Evolutionary conservation across 148 eudicot genomes (phyloP).

Genomic region (Chenopodium album): DNA sequence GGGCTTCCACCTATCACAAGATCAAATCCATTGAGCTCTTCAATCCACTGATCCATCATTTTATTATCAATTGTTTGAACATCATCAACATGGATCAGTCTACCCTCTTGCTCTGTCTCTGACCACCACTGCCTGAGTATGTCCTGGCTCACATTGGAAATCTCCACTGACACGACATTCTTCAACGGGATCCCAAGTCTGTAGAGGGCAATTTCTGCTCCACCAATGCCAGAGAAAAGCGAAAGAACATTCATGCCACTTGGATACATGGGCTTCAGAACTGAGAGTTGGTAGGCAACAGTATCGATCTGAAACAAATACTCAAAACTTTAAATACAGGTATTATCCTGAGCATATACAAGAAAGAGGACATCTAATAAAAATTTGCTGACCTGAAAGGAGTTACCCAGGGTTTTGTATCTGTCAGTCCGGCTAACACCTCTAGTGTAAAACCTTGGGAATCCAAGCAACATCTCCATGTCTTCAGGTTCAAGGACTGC

Average conservation of each 20-base stretch:
- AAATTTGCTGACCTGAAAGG: constrained; percentile 34
- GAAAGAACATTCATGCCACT: constrained; percentile 43
- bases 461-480: constrained; percentile 30
- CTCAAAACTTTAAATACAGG: too few species aligned
- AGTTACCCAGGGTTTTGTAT: constrained; percentile 30
- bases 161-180: constrained; percentile 43
- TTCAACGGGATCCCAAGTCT: constrained; percentile 40
- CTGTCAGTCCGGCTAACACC: constrained; percentile 26
- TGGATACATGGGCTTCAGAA: constrained; percentile 33
- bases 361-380: neutral
- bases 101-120: constrained; percentile 35
- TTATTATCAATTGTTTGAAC: constrained; percentile 16
- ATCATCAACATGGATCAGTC: constrained; percentile 29
- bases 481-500: constrained; percentile 32
- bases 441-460: constrained; percentile 26
- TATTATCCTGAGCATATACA: too few species aligned
- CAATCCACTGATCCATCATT: constrained; percentile 19
- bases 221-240: constrained; percentile 53
- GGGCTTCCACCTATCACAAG: constrained; percentile 54
- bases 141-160: constrained; percentile 11
- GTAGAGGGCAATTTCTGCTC: constrained; percentile 47
- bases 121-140: constrained; percentile 40
- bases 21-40: constrained; percentile 36
- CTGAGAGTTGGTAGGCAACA: constrained; percentile 35
- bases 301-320: constrained; percentile 22